phyloP scores from a whole-genome alignment of 441 rosid genomes.

The Melastoma candidum region DNA sequence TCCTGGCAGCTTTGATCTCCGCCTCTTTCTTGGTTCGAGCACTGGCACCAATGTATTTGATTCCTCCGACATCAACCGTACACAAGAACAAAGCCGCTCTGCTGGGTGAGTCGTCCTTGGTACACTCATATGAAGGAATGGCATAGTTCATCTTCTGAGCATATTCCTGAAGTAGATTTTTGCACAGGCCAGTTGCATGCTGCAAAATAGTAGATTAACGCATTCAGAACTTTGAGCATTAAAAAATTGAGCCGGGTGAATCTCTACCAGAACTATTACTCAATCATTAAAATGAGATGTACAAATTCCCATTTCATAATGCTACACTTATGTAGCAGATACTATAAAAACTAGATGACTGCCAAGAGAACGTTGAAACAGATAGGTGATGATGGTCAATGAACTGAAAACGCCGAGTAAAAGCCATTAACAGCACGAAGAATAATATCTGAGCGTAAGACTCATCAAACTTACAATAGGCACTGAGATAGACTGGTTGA shows the following conservation, averaged over 20 bases:
- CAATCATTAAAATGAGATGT: no score
- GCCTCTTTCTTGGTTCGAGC: slow-evolving; percentile 77
- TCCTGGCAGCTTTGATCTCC: slow-evolving; percentile 84
- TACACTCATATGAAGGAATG: slow-evolving; percentile 59
- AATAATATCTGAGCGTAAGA: background rate
- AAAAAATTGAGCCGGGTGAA: no score
- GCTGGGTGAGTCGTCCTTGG: slow-evolving; percentile 33
- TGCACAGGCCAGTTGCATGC: slow-evolving; percentile 82
- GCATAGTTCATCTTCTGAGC: slow-evolving; percentile 97
- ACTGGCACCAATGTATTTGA: slow-evolving; percentile 64
- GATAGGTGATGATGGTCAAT: no score
- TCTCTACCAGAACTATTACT: no score
- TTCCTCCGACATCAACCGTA: slow-evolving; percentile 77
- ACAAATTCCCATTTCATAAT: no score
- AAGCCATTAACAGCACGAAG: background rate
- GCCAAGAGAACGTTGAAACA: no score
- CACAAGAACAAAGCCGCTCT: slow-evolving; percentile 34
- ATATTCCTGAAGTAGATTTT: slow-evolving; percentile 87
- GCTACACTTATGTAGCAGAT: no score
- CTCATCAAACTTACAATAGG: slow-evolving; percentile 57
- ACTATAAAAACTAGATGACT: no score
- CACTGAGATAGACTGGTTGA: slow-evolving; percentile 40
- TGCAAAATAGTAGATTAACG: slow-evolving; percentile 17
- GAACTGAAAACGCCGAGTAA: no score
- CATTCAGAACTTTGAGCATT: background rate